A percentile compares a stretch with the other conserved stretches of the same genome.
Conservation (phyloP, 306 rosid genomes). For the Cucumis cinereus region DNA sequence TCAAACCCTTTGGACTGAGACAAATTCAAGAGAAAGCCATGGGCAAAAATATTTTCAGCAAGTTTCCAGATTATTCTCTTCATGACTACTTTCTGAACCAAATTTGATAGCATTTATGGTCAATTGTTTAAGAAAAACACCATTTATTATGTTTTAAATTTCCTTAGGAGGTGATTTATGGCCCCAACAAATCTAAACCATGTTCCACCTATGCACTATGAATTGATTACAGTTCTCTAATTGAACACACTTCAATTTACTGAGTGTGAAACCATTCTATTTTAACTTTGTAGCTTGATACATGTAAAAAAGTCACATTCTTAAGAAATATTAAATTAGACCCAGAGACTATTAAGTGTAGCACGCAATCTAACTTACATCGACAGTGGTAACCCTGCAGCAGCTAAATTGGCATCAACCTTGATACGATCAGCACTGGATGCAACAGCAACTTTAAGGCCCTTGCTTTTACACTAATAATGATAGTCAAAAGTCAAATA, state of each 20-base stretch:
- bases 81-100: neutral
- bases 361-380: conserved; percentile 33
- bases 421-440: conserved; percentile 97
- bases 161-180: neutral
- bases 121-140: neutral
- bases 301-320: neutral
- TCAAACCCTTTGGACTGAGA: neutral
- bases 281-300: neutral
- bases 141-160: neutral
- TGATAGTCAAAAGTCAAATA: conserved; percentile 10
- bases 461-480: conserved; percentile 73
- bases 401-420: conserved; percentile 93
- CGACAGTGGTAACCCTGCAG: conserved; percentile 76
- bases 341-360: conserved; percentile 1
- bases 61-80: neutral
- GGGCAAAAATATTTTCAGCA: neutral
- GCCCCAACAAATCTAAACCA: neutral
- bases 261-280: neutral
- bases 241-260: neutral
- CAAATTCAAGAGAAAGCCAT: neutral
- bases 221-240: neutral
- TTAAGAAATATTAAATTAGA: neutral
- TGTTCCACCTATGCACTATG: neutral
- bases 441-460: conserved; percentile 98
- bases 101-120: neutral